Evolutionary conservation across 1,284 basidiomycete species (phyloP).

Genomic region (Apiotrichum brassicae): DNA sequence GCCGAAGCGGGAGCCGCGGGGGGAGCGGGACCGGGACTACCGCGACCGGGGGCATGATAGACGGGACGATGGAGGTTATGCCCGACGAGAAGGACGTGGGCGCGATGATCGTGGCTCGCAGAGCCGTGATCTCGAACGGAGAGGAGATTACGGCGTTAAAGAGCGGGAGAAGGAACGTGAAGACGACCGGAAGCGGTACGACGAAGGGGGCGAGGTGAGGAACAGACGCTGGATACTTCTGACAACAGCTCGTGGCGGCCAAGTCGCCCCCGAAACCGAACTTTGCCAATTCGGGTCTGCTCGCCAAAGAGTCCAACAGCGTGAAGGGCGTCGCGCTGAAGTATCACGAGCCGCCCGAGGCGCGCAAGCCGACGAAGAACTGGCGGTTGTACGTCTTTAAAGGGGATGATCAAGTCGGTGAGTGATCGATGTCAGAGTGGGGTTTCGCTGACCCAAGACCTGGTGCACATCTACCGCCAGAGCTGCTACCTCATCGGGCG

Average conservation of each 20-base stretch:
- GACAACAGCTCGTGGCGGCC: constrained; percentile 5
- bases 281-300: constrained; percentile 76
- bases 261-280: constrained; percentile 58
- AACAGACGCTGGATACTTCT: not conserved
- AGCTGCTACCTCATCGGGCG: constrained; percentile 91
- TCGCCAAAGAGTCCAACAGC: constrained; percentile 92
- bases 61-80: no score
- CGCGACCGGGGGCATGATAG: not conserved
- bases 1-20: constrained; percentile 2
- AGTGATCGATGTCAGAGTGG: constrained; percentile 40
- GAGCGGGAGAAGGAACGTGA: constrained; percentile 40
- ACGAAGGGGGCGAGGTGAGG: constrained; percentile 24
- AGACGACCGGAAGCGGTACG: constrained; percentile 35
- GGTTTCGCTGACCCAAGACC: constrained; percentile 52
- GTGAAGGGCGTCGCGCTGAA: constrained; percentile 84
- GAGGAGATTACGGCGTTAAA: constrained; percentile 5
- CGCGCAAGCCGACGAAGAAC: constrained; percentile 75
- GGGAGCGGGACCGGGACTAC: not conserved
- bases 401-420: constrained; percentile 83
- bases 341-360: constrained; percentile 98
- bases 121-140: no score
- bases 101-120: no score
- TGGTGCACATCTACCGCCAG: constrained; percentile 84
- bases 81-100: no score
- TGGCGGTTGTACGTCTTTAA: constrained; percentile 99